Evolutionary conservation across 2,329 filamentous ascomycete species (phyloP).

Genomic region (Xylaria sp.): DNA sequence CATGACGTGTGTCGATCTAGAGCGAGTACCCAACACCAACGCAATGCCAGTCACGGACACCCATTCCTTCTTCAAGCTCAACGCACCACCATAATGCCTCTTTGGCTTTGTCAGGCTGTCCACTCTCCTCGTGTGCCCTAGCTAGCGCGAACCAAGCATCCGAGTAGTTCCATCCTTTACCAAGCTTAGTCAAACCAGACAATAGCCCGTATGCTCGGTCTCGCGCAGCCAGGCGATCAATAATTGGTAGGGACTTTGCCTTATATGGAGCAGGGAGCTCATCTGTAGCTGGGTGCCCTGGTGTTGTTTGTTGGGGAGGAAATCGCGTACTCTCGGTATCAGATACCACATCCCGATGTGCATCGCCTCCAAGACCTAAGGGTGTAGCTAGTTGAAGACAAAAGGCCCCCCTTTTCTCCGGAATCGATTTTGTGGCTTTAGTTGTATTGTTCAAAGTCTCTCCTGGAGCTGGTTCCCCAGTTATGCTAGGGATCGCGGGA

Average conservation of each 20-base stretch:
- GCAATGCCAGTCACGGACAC: constrained; percentile 80
- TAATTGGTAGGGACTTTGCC: constrained; percentile 71
- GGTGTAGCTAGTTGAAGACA: constrained; percentile 56
- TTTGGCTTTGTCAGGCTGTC: constrained; percentile 86
- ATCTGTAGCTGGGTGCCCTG: constrained; percentile 47
- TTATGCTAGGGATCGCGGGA: constrained; percentile 61
- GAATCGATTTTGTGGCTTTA: constrained; percentile 27
- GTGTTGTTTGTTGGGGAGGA: constrained; percentile 31
- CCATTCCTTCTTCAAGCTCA: constrained; percentile 87
- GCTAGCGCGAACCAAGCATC: constrained; percentile 95
- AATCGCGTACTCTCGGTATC: constrained; percentile 30
- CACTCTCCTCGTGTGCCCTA: constrained; percentile 86
- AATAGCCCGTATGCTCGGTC: constrained; percentile 89
- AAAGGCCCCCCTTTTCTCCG: constrained; percentile 20
- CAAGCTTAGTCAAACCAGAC: constrained; percentile 83
- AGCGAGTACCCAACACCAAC: constrained; percentile 74
- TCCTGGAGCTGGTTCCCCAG: constrained; percentile 44
- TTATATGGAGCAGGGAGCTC: constrained; percentile 63
- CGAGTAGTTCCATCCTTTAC: constrained; percentile 87
- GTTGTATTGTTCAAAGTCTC: constrained; percentile 20
- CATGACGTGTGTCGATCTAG: constrained; percentile 46
- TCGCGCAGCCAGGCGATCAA: constrained; percentile 87
- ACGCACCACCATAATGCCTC: constrained; percentile 98
- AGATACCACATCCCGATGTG: constrained; percentile 23
- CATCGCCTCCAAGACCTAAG: constrained; percentile 56